Conservation (phyloP, 164 flowering plant species). For the Warburgia ugandensis region DNA sequence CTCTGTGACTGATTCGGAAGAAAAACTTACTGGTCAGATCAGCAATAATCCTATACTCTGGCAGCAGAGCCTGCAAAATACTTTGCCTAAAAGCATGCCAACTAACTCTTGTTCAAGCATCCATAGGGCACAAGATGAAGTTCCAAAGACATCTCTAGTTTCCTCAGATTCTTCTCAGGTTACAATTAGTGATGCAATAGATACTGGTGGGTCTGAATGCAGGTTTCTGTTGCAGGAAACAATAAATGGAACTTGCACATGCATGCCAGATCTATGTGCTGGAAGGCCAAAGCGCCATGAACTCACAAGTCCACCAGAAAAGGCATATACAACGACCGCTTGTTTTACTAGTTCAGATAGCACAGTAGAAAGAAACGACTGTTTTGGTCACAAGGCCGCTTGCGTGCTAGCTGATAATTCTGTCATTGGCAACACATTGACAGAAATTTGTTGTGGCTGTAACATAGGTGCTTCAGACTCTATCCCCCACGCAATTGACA, state of each 20-base stretch:
- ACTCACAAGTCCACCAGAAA: neutral
- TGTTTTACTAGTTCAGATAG: neutral
- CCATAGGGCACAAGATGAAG: neutral
- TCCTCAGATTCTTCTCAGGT: neutral
- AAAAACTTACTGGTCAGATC: neutral
- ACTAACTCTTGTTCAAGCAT: constrained; percentile 4
- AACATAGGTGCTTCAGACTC: constrained; percentile 19
- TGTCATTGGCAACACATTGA: constrained; percentile 4
- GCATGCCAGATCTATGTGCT: neutral
- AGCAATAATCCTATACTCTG: neutral
- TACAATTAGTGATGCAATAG: neutral
- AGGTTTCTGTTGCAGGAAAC: neutral
- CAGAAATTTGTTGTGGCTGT: constrained; percentile 8
- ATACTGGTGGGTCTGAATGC: neutral
- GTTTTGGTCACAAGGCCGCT: neutral
- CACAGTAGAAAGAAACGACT: neutral
- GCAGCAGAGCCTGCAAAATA: neutral
- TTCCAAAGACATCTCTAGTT: neutral
- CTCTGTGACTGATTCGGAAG: neutral
- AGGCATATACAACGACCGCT: neutral
- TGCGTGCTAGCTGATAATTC: neutral
- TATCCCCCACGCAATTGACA: constrained; percentile 10
- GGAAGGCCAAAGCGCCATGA: neutral
- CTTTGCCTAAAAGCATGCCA: neutral
- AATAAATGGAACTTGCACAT: neutral